These are phyloP conservation scores for Penicillium malachiteum DNA, from an alignment of 495 filamentous ascomycete species.

Conservation along the genomic window DNA sequence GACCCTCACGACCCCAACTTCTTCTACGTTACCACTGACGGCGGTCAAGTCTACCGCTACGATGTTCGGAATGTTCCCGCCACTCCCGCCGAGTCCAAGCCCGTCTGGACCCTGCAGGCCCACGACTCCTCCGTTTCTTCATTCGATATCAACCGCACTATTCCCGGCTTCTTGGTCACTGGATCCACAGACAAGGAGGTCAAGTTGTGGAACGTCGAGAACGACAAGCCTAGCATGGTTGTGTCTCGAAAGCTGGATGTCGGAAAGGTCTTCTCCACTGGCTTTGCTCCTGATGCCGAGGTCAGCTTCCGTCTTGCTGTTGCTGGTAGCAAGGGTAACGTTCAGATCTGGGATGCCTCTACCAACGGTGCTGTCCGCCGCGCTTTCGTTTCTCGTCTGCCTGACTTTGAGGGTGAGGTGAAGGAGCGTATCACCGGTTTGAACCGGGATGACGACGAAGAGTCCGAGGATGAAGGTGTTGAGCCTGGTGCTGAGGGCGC, in stretches of 20 bases:
- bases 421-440: constrained; percentile 77
- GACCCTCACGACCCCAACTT: constrained; percentile 86
- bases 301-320: constrained; percentile 90
- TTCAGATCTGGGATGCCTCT: constrained; percentile 95
- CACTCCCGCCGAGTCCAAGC: constrained; percentile 68
- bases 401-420: constrained; percentile 56
- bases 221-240: constrained; percentile 78
- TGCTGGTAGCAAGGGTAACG: constrained; percentile 89
- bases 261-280: constrained; percentile 88
- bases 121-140: constrained; percentile 91
- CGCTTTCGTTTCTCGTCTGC: constrained; percentile 74
- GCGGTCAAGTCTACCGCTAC: constrained; percentile 82
- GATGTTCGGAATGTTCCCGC: constrained; percentile 72
- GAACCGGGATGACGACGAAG: constrained; percentile 62
- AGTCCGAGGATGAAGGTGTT: constrained; percentile 61
- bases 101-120: constrained; percentile 91
- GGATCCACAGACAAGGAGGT: constrained; percentile 90
- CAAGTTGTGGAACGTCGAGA: constrained; percentile 91
- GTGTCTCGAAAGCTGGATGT: constrained; percentile 88
- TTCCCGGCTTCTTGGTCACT: constrained; percentile 90
- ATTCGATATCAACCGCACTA: constrained; percentile 86
- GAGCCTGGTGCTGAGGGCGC: constrained; percentile 51
- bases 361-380: constrained; percentile 89
- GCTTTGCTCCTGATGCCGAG: constrained; percentile 83
- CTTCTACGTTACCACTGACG: constrained; percentile 95